A percentile compares a stretch with the other conserved stretches of the same genome.
phyloP scores from a whole-genome alignment of 1,284 basidiomycete species.

The Termitomyces sp. region DNA sequence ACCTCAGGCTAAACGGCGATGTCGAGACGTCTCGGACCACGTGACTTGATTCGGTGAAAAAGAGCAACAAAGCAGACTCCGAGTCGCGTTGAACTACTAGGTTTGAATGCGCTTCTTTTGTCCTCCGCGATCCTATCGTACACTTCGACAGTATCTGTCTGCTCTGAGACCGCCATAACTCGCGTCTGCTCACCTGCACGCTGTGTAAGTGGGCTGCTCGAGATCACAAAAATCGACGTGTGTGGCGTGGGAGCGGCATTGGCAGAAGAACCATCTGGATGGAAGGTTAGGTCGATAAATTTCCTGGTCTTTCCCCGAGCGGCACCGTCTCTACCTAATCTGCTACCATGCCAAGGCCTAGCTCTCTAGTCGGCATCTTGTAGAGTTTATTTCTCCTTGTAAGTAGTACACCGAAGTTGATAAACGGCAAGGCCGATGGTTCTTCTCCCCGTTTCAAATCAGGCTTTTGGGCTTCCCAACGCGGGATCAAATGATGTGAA shows the following conservation, averaged over 20 bases:
- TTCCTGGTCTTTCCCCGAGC: conserved; percentile 19
- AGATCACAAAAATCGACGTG: conserved; percentile 1
- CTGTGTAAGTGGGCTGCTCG: background rate
- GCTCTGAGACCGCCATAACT: background rate
- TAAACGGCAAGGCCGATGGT: conserved; percentile 6
- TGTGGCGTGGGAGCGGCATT: conserved; percentile 16
- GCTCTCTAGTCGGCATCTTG: conserved; percentile 2
- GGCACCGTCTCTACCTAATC: conserved; percentile 15
- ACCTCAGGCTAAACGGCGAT: background rate
- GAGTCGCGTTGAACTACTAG: too few relatives aligned
- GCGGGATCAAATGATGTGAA: conserved; percentile 19
- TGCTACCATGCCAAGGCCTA: conserved; percentile 1
- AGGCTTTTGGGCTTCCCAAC: conserved; percentile 9
- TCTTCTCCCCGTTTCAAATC: conserved; percentile 5
- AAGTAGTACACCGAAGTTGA: conserved; percentile 3
- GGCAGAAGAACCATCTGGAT: conserved; percentile 12
- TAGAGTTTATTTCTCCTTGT: conserved; percentile 2
- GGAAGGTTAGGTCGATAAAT: conserved; percentile 19
- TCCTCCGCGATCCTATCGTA: too few relatives aligned
- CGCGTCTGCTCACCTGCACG: background rate
- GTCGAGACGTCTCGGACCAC: background rate
- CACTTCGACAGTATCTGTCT: conserved; percentile 3
- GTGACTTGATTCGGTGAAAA: background rate
- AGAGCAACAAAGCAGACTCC: too few relatives aligned
- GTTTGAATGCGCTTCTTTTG: background rate